A percentile compares a stretch with the other conserved stretches of the same genome.
These are phyloP conservation scores for Cutaneotrichosporon sp. DNA, from an alignment of 1,284 basidiomycete species.

Conservation along the genomic window DNA sequence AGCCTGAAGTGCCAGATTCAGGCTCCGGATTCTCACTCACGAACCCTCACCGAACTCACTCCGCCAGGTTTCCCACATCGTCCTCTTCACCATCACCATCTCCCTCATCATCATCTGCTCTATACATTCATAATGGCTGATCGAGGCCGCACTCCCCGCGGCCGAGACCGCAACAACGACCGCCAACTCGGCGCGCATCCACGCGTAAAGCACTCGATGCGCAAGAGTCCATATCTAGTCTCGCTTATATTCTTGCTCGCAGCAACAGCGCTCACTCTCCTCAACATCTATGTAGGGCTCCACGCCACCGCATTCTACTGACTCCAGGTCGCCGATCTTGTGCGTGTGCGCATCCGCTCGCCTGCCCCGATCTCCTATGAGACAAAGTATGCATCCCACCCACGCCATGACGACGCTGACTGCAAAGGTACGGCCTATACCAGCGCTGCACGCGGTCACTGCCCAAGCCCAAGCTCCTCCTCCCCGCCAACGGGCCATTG, in stretches of 20 bases:
- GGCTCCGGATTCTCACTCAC: no score
- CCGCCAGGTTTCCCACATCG: slow-evolving; percentile 11
- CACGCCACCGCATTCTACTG: background rate
- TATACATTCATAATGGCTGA: slow-evolving; percentile 6
- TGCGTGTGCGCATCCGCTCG: slow-evolving; percentile 32
- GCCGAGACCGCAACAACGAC: background rate
- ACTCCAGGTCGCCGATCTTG: slow-evolving; percentile 36
- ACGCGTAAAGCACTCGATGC: slow-evolving; percentile 33
- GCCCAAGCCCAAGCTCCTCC: slow-evolving; percentile 25
- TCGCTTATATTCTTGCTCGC: slow-evolving; percentile 41
- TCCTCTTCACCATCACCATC: background rate
- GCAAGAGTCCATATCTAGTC: slow-evolving; percentile 45
- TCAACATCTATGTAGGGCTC: slow-evolving; percentile 43
- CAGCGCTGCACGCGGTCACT: slow-evolving; percentile 40
- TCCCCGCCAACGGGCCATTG: slow-evolving; percentile 30
- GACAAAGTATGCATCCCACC: slow-evolving; percentile 33
- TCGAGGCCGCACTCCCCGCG: slow-evolving; percentile 1
- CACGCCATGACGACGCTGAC: background rate
- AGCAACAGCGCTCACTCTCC: slow-evolving; percentile 40
- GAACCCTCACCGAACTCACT: no score
- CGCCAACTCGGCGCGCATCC: background rate
- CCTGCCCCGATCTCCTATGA: slow-evolving; percentile 44
- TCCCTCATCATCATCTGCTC: no score
- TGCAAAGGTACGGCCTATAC: slow-evolving; percentile 47
- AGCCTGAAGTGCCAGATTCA: no score